These are phyloP conservation scores for Alternaria angustiovoidea DNA, from an alignment of 2,329 filamentous ascomycete species.

Conservation along the genomic window DNA sequence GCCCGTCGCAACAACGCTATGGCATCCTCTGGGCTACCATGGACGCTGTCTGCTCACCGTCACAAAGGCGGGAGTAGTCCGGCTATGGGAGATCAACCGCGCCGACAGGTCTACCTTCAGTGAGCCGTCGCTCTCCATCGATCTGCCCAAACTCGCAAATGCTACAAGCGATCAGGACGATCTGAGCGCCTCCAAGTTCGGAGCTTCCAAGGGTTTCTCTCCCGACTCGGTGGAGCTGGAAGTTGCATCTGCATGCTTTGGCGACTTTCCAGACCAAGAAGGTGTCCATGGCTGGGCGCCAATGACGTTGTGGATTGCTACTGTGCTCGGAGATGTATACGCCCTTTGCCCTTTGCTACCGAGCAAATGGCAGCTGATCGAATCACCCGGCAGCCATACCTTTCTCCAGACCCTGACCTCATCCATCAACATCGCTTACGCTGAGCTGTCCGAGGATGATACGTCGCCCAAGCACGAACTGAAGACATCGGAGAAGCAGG, in stretches of 20 bases:
- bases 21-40: slow-evolving; percentile 89
- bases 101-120: slow-evolving; percentile 88
- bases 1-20: slow-evolving; percentile 80
- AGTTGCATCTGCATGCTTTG: slow-evolving; percentile 89
- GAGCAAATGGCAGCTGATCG: slow-evolving; percentile 75
- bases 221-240: slow-evolving; percentile 93
- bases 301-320: slow-evolving; percentile 98
- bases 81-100: slow-evolving; percentile 89
- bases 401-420: slow-evolving; percentile 84
- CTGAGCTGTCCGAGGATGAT: slow-evolving; percentile 37
- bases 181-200: slow-evolving; percentile 76
- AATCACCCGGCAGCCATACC: slow-evolving; percentile 60
- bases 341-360: slow-evolving; percentile 91
- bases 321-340: slow-evolving; percentile 91
- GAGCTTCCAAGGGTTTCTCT: slow-evolving; percentile 82
- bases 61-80: slow-evolving; percentile 85
- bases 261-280: slow-evolving; percentile 66
- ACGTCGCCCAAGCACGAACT: slow-evolving; percentile 54
- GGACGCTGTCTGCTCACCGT: slow-evolving; percentile 86
- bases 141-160: slow-evolving; percentile 87
- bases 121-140: slow-evolving; percentile 80
- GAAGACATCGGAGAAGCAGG: slow-evolving; percentile 61
- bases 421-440: slow-evolving; percentile 75
- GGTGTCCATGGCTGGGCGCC: slow-evolving; percentile 80
- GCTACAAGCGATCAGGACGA: slow-evolving; percentile 84